A percentile compares a stretch with the other conserved stretches of the same genome.
phyloP scores from a whole-genome alignment of 495 filamentous ascomycete species.

The Viridothelium virens region DNA sequence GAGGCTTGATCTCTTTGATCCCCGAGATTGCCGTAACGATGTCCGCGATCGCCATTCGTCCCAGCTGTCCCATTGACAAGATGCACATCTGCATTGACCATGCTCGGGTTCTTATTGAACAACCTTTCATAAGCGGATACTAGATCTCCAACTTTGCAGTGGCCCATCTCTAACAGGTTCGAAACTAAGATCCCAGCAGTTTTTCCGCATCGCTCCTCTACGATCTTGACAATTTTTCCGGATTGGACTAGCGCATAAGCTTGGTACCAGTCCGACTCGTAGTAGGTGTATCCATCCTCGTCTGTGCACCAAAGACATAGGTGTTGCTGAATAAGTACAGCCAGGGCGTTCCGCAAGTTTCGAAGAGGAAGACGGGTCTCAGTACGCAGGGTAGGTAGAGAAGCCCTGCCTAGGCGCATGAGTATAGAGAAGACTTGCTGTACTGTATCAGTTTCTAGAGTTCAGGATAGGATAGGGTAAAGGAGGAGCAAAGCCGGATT shows the following conservation, averaged over 20 bases:
- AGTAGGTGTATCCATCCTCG: conserved; percentile 47
- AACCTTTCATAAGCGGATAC: conserved; percentile 35
- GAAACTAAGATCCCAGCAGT: conserved; percentile 63
- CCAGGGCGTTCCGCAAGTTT: conserved; percentile 68
- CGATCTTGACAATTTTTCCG: conserved; percentile 71
- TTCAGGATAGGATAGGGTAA: not conserved
- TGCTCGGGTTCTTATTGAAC: conserved; percentile 19
- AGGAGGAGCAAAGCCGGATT: not conserved
- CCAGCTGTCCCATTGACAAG: conserved; percentile 28
- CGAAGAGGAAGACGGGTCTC: conserved; percentile 58
- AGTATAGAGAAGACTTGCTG: conserved; percentile 63
- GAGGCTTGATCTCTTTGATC: not conserved
- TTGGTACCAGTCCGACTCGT: conserved; percentile 66
- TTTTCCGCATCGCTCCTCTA: conserved; percentile 61
- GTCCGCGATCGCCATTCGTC: conserved; percentile 22
- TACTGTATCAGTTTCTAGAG: not conserved
- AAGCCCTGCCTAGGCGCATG: conserved; percentile 66
- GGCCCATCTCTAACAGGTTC: conserved; percentile 67
- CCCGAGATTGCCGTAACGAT: conserved; percentile 11
- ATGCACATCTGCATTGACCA: conserved; percentile 14
- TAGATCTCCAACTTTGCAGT: conserved; percentile 66
- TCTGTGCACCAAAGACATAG: conserved; percentile 67
- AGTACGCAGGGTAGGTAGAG: conserved; percentile 55
- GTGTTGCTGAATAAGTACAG: conserved; percentile 79
- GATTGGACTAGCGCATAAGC: conserved; percentile 73